Evolutionary conservation across 179 eudicot species (phyloP).

Genomic region (Corrigiola litoralis): DNA sequence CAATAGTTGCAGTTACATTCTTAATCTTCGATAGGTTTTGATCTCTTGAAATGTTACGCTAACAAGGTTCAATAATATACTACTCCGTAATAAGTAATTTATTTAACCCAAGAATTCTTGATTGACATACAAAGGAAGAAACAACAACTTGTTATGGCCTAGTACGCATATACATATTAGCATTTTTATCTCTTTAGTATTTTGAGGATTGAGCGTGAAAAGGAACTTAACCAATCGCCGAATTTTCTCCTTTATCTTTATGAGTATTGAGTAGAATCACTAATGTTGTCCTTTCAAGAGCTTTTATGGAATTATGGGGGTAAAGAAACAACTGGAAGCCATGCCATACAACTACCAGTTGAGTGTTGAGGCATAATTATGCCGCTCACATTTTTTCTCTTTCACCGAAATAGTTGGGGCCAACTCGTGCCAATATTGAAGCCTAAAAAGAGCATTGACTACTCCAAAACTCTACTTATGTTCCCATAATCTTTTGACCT

Average conservation of each 20-base stretch:
- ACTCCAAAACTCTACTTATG: not conserved
- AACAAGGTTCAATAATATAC: no score
- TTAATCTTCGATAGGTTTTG: no score
- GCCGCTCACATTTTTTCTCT: conserved; percentile 17
- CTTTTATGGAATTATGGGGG: conserved; percentile 5
- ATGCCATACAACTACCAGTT: not conserved
- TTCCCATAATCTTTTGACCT: not conserved
- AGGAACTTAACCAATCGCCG: not conserved
- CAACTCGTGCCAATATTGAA: conserved; percentile 3
- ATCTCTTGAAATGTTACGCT: no score
- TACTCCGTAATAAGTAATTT: no score
- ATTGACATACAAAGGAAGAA: no score
- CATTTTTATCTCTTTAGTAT: not conserved
- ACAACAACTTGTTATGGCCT: no score
- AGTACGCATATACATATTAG: no score
- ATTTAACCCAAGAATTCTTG: no score
- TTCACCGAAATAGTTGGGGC: conserved; percentile 7
- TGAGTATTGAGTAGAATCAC: not conserved
- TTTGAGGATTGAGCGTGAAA: not conserved
- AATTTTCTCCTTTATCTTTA: not conserved
- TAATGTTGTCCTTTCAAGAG: not conserved
- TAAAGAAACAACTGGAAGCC: not conserved
- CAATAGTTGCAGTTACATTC: no score
- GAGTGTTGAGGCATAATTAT: conserved; percentile 19
- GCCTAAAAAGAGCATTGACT: conserved; percentile 6